Evolutionary conservation across 768 basidiomycete genomes (phyloP), one percentile per base, ranked within the genome.

Genomic region (Dendrothele bispora): DNA sequence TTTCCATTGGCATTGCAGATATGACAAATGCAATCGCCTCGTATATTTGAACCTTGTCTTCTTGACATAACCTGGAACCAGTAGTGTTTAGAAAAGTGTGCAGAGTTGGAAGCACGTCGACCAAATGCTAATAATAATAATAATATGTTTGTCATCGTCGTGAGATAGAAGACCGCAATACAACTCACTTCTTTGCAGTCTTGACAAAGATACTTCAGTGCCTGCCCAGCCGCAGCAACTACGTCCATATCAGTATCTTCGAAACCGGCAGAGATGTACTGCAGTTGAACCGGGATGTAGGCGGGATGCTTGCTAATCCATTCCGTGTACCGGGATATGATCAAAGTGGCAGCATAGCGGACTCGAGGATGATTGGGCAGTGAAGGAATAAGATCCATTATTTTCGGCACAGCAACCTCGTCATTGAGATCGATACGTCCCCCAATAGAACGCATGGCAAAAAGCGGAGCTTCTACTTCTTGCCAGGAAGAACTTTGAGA

Each of bases 361-460:
- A 99, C 89, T 41, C 84, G 81, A 37, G 94, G 93, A 63, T 98
- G 95, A 36, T 71, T 69, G 2, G 97, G 97, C 22, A 99, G 83
- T 21, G 81, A 83, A 4, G 95, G 93, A 25, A 99, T 83, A 38
- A 98, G 77, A 59, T 94, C 90, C 83, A 99, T 92, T 59, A 98
- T 95, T 63, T 92, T 91, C 2, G 95, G 94, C n/a, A 98, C 85
- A 28, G 89, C 84, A 51, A 78, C 80, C 40, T 90, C 79, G 63
- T 98, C 95, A 32, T 75, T 70, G 7, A 83, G 72, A 58, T 98
- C 90, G 20, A 98, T 79, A 65, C 95, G 87, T 4, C 92, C 95
- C 8, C 97, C 97, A 91, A 99, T 98, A 11, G 95, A 94, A 37
- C 97, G 80, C 86, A 99, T 86, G 15, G 95, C 93, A 68, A 99